These are phyloP conservation scores for Datura wrightii DNA, from an alignment of 257 asterid species.

Conservation along the genomic window DNA sequence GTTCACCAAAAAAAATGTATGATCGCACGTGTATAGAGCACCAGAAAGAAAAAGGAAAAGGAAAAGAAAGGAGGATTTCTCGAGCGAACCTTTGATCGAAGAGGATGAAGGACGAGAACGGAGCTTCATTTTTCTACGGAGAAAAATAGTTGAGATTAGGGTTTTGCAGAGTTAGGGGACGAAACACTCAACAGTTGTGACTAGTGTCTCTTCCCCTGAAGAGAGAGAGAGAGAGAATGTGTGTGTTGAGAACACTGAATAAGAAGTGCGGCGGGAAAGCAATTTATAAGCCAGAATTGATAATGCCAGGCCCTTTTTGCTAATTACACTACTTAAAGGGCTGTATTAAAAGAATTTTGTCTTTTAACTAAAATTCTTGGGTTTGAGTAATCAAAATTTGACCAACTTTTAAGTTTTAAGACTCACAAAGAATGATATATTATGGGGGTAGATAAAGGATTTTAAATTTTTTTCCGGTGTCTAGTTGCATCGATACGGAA, in stretches of 20 bases:
- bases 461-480: too few relatives aligned
- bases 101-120: conserved; percentile 32
- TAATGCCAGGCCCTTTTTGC: background rate
- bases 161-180: background rate
- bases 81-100: conserved; percentile 32
- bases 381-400: background rate
- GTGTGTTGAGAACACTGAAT: background rate
- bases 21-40: background rate
- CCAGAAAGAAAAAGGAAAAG: background rate
- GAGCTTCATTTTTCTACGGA: conserved; percentile 32
- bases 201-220: background rate
- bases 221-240: background rate
- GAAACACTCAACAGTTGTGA: conserved; percentile 16
- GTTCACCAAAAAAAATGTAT: background rate
- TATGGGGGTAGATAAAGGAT: too few relatives aligned
- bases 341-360: background rate
- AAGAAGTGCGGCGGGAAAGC: background rate
- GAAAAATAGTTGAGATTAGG: background rate
- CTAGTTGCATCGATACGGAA: too few relatives aligned
- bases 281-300: background rate
- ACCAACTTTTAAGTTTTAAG: background rate
- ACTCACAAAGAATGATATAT: too few relatives aligned
- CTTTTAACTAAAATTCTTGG: background rate
- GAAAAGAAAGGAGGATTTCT: background rate
- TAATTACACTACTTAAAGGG: background rate